These are phyloP conservation scores for Penicillium lagena DNA, from an alignment of 495 filamentous ascomycete genomes.

Conservation along the genomic window DNA sequence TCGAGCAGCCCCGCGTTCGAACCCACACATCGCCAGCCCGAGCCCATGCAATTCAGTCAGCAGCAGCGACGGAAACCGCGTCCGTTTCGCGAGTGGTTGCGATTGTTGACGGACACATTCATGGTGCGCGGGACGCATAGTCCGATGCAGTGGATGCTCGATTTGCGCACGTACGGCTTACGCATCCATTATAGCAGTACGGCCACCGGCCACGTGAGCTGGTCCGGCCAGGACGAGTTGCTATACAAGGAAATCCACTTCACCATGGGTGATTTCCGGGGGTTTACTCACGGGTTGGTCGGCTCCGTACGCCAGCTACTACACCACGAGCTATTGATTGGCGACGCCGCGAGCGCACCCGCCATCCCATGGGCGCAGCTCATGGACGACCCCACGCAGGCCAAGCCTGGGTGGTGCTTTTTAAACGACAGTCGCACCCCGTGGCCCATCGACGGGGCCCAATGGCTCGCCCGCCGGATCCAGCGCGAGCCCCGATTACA, in stretches of 20 bases:
- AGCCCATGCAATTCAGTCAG: not conserved
- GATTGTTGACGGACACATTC: constrained; percentile 1
- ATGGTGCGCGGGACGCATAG: constrained; percentile 5
- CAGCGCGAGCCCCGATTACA: not conserved
- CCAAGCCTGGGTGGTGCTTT: constrained; percentile 10
- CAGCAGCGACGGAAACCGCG: not conserved
- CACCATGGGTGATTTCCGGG: constrained; percentile 6
- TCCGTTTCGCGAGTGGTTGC: not conserved
- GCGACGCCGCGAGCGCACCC: not conserved
- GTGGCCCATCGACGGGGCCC: not conserved
- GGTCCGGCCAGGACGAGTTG: constrained; percentile 1
- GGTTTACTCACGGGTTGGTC: constrained; percentile 1
- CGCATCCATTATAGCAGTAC: constrained; percentile 26
- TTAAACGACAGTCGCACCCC: not conserved
- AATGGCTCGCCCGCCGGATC: constrained; percentile 3
- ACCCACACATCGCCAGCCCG: no score
- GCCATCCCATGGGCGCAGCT: constrained; percentile 3
- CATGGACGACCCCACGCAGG: constrained; percentile 1
- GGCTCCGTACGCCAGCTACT: not conserved
- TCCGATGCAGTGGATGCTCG: constrained; percentile 10
- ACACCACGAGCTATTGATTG: not conserved
- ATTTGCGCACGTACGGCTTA: constrained; percentile 21
- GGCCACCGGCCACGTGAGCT: not conserved
- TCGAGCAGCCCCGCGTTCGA: no score
- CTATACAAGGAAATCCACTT: constrained; percentile 5